Percentiles rank a stretch among this genome's conserved stretches.
phyloP scores from a whole-genome alignment of 1,284 basidiomycete genomes.

The Papiliotrema nemorosa region DNA sequence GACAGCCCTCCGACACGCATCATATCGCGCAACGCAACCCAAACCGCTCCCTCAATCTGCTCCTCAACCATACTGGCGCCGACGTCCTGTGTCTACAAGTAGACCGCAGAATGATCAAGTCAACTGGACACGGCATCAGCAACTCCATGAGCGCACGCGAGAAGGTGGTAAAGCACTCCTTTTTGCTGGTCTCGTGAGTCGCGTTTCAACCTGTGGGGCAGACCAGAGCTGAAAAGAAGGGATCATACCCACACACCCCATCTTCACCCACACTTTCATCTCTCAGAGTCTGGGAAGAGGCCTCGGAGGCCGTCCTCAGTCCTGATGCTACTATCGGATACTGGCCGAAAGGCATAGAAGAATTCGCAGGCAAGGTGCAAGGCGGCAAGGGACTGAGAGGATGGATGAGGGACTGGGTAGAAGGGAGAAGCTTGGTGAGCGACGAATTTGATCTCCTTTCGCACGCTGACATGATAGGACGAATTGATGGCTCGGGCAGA shows the following conservation, averaged over 20 bases:
- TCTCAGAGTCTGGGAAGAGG: slow-evolving; percentile 44
- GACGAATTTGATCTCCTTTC: background rate
- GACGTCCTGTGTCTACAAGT: background rate
- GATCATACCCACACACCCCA: slow-evolving; percentile 48
- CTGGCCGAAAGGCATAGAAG: slow-evolving; percentile 37
- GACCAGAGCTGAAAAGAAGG: slow-evolving; percentile 18
- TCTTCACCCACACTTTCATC: slow-evolving; percentile 41
- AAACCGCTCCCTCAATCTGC: background rate
- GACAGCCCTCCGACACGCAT: background rate
- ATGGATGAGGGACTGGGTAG: slow-evolving; percentile 47
- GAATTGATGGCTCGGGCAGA: slow-evolving; percentile 46
- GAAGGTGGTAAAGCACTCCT: background rate
- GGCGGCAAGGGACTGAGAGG: slow-evolving; percentile 30
- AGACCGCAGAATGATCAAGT: no score
- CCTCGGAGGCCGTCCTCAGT: slow-evolving; percentile 41
- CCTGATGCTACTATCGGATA: slow-evolving; percentile 45
- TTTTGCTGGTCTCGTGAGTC: background rate
- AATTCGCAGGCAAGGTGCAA: slow-evolving; percentile 32
- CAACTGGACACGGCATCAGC: no score
- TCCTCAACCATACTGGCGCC: background rate
- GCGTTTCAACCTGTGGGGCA: background rate
- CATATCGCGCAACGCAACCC: background rate
- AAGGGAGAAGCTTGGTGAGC: slow-evolving; percentile 41
- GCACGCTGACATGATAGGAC: slow-evolving; percentile 25
- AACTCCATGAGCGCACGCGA: no score